These are phyloP conservation scores for Heliosperma pusillum DNA, from an alignment of 148 eudicot species.

Conservation along the genomic window DNA sequence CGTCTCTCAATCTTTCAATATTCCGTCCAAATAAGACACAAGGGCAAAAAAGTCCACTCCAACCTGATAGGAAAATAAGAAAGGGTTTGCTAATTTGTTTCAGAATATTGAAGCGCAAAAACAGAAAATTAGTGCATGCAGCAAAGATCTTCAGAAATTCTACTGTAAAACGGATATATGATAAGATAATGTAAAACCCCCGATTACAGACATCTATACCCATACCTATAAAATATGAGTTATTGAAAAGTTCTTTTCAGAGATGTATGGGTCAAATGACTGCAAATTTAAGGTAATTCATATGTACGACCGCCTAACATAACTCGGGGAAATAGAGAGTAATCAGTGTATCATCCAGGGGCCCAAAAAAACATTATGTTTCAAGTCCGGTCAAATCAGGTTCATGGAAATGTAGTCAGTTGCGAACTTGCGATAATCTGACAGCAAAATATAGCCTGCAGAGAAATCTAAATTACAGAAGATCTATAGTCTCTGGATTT, in stretches of 20 bases:
- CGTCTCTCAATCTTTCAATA: conserved; percentile 71
- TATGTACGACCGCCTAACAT: too few species aligned
- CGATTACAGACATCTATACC: too few species aligned
- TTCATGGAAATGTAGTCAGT: neutral
- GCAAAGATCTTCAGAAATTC: too few species aligned
- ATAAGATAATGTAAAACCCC: too few species aligned
- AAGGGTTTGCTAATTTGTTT: neutral
- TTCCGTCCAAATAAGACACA: conserved; percentile 91
- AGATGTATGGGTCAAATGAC: neutral
- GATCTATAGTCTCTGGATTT: neutral
- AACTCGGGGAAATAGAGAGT: too few species aligned
- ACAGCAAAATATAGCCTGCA: neutral
- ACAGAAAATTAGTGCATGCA: neutral
- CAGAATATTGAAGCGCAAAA: neutral
- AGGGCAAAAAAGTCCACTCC: conserved; percentile 87
- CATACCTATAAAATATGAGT: too few species aligned
- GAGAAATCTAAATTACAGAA: too few species aligned
- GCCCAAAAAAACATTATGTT: neutral
- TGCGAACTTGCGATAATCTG: neutral
- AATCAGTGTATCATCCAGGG: neutral
- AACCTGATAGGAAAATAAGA: conserved; percentile 39
- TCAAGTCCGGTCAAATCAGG: neutral
- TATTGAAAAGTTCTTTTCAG: too few species aligned
- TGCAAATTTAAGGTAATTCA: too few species aligned
- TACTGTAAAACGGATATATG: too few species aligned